phyloP scores from a whole-genome alignment of 345 rosid genomes.

The Mangifera indica region DNA sequence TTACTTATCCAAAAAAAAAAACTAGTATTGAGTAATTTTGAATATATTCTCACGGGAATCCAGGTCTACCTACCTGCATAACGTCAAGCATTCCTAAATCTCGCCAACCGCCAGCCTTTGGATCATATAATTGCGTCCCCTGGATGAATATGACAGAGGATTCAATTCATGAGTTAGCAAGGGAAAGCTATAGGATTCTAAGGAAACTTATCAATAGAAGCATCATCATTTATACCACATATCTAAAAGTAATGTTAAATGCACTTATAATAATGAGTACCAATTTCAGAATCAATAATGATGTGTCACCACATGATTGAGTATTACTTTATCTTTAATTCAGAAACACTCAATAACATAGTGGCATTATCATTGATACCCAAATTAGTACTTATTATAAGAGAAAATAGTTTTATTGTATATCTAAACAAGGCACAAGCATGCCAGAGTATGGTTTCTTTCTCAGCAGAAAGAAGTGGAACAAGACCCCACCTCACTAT shows the following conservation, averaged over 20 bases:
- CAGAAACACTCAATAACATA: no score
- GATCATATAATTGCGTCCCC: constrained; percentile 97
- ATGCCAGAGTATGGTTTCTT: not conserved
- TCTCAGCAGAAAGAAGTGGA: not conserved
- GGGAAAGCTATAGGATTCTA: not conserved
- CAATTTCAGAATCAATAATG: no score
- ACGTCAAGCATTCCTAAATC: constrained; percentile 99
- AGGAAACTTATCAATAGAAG: not conserved
- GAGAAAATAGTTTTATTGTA: no score
- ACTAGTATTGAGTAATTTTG: not conserved
- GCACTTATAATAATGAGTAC: no score
- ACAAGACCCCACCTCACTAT: constrained; percentile 4
- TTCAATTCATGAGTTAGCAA: constrained; percentile 20
- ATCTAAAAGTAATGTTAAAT: no score
- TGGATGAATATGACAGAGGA: constrained; percentile 33
- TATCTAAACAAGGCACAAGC: constrained; percentile 1
- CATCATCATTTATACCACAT: not conserved
- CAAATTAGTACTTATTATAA: no score
- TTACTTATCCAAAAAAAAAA: no score
- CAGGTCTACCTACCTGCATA: constrained; percentile 79
- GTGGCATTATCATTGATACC: no score
- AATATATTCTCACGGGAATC: constrained; percentile 2
- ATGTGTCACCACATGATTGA: no score
- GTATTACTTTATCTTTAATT: no score
- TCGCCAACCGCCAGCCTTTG: constrained; percentile 99